Evolutionary conservation across 2,329 filamentous ascomycete species (phyloP), one percentile per base, ranked within the genome.

Genomic region (Colletotrichum sp.): DNA sequence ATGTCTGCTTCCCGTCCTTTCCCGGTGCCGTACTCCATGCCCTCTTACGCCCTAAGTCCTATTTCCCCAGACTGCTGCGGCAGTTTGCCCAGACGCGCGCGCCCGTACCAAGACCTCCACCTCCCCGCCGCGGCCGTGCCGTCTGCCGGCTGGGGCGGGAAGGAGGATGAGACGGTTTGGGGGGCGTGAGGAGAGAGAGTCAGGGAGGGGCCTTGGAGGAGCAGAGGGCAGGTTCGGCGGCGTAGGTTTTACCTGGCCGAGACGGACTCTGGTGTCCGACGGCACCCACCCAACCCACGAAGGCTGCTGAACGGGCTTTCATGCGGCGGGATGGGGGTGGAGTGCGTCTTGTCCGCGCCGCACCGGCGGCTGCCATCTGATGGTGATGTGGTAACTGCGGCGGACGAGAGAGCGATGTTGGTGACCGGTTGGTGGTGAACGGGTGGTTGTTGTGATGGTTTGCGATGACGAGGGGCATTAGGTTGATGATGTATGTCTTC

Each of bases 81-180:
- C 22, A 22, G 52, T n/a, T 34, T 49, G 32, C 52, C 62, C 52
- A 62, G 64, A 68, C 52, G 49, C 27, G 49, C 25, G 67, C 52
- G 67, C 67, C 67, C 67, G 67, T 61, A 61, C 52, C 67, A 69
- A 69, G 32, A 62, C 55, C 67, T 69, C 66, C 49, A 36, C 52
- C 30, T 34, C 55, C 29, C 61, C 52, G 39, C 39, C 19, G 39
- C 65, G 44, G 22, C 27, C 49, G 30, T 39, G 49, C 65, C 65
- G 29, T 13, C 29, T 29, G 25, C 57, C 27, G 59, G 29, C 19
- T 25, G 25, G 34, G 34, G 27, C 39, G 39, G 39, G 19, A 49
- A 4, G 13, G 7, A 22, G 12, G 44, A 55, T 68, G 44, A 68
- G 65, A 68, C 65, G 65, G 44, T 25, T 13, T 13, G 6, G 8